These are phyloP conservation scores for Lasiosphaeriaceae sp. DNA, from an alignment of 495 filamentous ascomycete species.

Conservation along the genomic window DNA sequence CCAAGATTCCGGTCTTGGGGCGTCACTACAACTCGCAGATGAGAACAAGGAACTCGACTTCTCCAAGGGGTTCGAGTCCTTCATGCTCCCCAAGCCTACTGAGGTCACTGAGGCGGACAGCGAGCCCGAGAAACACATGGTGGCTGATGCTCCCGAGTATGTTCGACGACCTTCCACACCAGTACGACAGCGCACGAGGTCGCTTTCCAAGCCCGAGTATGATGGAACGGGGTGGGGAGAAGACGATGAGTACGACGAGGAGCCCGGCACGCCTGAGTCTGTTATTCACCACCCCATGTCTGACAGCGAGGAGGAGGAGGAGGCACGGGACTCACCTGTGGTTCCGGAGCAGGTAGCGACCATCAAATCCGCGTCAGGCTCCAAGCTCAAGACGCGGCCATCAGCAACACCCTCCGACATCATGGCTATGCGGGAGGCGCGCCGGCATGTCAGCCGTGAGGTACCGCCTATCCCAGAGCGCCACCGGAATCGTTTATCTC, in stretches of 20 bases:
- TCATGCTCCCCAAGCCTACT: constrained; percentile 36
- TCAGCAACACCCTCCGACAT: constrained; percentile 84
- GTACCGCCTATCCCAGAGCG: constrained; percentile 59
- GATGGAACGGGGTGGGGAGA: constrained; percentile 54
- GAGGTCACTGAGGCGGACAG: constrained; percentile 26
- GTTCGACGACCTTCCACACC: constrained; percentile 62
- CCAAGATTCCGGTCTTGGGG: constrained; percentile 8
- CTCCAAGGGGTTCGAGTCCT: constrained; percentile 38
- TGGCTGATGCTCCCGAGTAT: constrained; percentile 49
- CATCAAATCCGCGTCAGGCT: constrained; percentile 78
- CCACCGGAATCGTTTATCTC: constrained; percentile 50
- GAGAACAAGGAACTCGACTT: constrained; percentile 31
- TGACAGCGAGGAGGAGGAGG: constrained; percentile 42
- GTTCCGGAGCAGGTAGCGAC: constrained; percentile 86
- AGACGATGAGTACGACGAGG: constrained; percentile 44
- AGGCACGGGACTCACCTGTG: constrained; percentile 48
- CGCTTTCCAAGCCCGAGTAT: constrained; percentile 50
- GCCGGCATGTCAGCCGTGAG: constrained; percentile 76
- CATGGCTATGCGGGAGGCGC: constrained; percentile 79
- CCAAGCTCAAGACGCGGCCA: constrained; percentile 83
- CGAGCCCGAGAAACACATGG: constrained; percentile 37
- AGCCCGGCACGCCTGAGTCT: constrained; percentile 84
- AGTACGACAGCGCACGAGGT: constrained; percentile 43
- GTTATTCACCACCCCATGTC: constrained; percentile 76
- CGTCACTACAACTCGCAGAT: constrained; percentile 11